Evolutionary conservation across 345 rosid genomes (phyloP), one percentile per base, ranked within the genome.

Genomic region (Excoecaria cochinchinensis): DNA sequence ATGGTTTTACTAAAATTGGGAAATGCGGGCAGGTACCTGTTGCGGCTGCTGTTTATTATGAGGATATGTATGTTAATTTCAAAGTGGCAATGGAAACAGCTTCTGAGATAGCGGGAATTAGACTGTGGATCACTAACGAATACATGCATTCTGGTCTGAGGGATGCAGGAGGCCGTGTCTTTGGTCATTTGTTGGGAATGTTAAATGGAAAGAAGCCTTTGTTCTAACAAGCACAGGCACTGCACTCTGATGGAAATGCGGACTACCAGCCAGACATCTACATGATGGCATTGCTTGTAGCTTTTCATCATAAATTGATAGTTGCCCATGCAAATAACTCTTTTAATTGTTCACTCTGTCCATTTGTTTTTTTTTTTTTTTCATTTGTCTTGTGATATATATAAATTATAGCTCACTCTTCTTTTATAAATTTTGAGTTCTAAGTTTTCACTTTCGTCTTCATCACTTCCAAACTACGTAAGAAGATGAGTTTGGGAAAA

Each of bases 111-210:
- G 88, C 90, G 3, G 91, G 92, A 47, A 87, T 91, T 68, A 82
- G 99, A 82, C 82, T 87, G 51, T 94, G 98, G 97, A 74, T 92
- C 47, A 90, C 97, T 1, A 94, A 90, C 22, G 95, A 94, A 84
- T 93, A 76, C 81, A 87, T 89, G 99, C 99, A 95, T 77, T 95
- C 98, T 11, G 99, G 98, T 69, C 89, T 92, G 42, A 92, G 92
- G 3, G 99, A 92, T 72, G 87, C 77, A 22, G 98, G 97, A 44
- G 86, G 83, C 39, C 87, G 82, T 79, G 88, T 95, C 73, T 79
- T 95, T 67, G 95, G 91, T 67, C 95, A 92, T 84, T 84, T 95
- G 80, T 53, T 91, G 70, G 99, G 92, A 59, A 83, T 95, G 97
- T 71, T 92, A 39, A 92, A 89, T 47, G 97, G 95, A 56, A 91